These are phyloP conservation scores for Mortierella alpina DNA, from an alignment of 192 early-diverging fungal genomes.

Conservation along the genomic window DNA sequence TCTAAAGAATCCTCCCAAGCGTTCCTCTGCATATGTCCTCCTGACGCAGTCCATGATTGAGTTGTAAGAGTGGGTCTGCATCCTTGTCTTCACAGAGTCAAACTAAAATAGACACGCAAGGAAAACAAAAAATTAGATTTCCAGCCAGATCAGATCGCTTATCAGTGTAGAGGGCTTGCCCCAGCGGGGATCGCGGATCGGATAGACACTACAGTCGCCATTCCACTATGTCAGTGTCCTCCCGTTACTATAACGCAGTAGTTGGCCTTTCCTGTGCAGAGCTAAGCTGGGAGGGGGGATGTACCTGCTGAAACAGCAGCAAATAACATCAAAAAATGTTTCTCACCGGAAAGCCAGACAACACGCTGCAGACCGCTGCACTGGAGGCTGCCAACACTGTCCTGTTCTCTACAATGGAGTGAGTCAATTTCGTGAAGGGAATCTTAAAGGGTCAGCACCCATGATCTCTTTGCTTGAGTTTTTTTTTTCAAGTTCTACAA, in stretches of 20 bases:
- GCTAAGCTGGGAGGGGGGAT: background rate
- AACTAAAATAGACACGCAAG: slow-evolving; percentile 60
- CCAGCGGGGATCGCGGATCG: too few relatives aligned
- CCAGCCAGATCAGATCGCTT: background rate
- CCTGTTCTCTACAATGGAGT: slow-evolving; percentile 60
- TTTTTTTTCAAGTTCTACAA: background rate
- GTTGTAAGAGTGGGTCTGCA: slow-evolving; percentile 92
- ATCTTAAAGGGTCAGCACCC: too few relatives aligned
- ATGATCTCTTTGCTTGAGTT: background rate
- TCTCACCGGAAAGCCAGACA: slow-evolving; percentile 76
- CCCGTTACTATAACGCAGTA: too few relatives aligned
- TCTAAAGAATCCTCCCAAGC: slow-evolving; percentile 87
- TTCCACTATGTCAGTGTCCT: too few relatives aligned
- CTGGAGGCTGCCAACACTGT: slow-evolving; percentile 77
- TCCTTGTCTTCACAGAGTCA: slow-evolving; percentile 95
- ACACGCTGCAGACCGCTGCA: slow-evolving; percentile 74
- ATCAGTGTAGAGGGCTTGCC: too few relatives aligned
- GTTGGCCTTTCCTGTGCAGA: background rate
- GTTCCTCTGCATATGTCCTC: slow-evolving; percentile 82
- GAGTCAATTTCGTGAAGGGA: background rate
- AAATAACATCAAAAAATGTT: background rate
- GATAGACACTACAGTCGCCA: too few relatives aligned
- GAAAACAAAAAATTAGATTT: background rate
- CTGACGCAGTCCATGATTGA: slow-evolving; percentile 82
- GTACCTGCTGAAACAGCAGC: too few relatives aligned